Conservation (phyloP, 2,329 filamentous ascomycete species). For the Diplodia intermedia region DNA sequence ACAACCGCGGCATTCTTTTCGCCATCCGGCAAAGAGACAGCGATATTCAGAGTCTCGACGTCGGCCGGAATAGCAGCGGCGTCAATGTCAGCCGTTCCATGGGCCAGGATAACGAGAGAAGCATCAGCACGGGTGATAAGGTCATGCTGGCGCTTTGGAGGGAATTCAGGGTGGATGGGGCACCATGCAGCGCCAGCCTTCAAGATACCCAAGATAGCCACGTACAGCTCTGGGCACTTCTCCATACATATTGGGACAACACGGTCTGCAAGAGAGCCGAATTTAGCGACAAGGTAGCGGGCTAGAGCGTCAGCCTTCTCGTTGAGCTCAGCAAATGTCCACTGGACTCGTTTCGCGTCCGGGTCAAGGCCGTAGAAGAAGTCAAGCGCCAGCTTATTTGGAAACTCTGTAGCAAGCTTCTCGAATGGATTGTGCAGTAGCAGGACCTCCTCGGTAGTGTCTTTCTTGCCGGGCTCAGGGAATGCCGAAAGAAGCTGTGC, state of each 20-base stretch:
- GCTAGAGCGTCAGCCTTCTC: constrained; percentile 45
- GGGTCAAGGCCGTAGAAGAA: constrained; percentile 24
- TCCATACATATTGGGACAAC: constrained; percentile 47
- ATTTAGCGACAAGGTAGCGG: constrained; percentile 38
- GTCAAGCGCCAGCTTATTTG: constrained; percentile 15
- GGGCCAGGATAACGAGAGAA: constrained; percentile 21
- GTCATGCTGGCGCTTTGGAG: constrained; percentile 42
- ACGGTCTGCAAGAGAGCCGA: constrained; percentile 42
- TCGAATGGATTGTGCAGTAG: constrained; percentile 26
- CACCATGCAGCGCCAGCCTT: constrained; percentile 54
- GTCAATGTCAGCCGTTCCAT: constrained; percentile 9
- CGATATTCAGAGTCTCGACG: constrained; percentile 47
- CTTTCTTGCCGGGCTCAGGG: constrained; percentile 28
- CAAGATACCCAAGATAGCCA: constrained; percentile 52
- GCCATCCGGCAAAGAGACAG: constrained; percentile 26
- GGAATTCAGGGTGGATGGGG: constrained; percentile 47
- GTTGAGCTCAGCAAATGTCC: constrained; percentile 48
- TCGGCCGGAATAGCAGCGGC: constrained; percentile 8
- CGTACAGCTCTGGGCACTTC: constrained; percentile 47
- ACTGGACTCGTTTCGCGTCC: constrained; percentile 1
- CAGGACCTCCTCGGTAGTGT: neutral
- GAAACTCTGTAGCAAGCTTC: constrained; percentile 1
- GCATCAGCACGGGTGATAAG: constrained; percentile 45
- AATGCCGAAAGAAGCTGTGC: constrained; percentile 35
- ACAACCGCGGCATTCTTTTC: neutral